These are phyloP conservation scores for Tolypocladium inflatum DNA, from an alignment of 2,329 filamentous ascomycete genomes.

Conservation along the genomic window DNA sequence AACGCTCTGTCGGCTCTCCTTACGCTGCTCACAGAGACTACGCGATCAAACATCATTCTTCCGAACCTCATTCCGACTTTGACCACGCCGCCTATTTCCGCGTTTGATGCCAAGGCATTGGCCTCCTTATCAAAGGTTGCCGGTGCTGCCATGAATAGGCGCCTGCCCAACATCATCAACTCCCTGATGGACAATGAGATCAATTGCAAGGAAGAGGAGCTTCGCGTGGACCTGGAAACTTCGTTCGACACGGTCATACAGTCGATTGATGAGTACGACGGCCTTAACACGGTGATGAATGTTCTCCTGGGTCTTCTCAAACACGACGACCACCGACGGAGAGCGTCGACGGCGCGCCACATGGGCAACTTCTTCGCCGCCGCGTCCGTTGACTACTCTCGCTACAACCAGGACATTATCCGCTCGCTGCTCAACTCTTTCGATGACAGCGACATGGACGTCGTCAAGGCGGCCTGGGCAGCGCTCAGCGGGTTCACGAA, in stretches of 20 bases:
- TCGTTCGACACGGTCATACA: slow-evolving; percentile 85
- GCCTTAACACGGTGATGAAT: slow-evolving; percentile 91
- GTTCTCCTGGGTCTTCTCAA: slow-evolving; percentile 82
- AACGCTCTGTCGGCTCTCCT: slow-evolving; percentile 88
- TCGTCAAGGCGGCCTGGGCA: slow-evolving; percentile 84
- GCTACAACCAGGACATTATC: slow-evolving; percentile 94
- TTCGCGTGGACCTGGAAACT: slow-evolving; percentile 62
- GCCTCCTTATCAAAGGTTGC: slow-evolving; percentile 91
- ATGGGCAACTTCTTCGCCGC: slow-evolving; percentile 78
- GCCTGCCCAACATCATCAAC: slow-evolving; percentile 83
- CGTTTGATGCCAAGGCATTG: slow-evolving; percentile 89
- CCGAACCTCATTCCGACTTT: slow-evolving; percentile 93
- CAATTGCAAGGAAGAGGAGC: slow-evolving; percentile 60
- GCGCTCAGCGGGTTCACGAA: slow-evolving; percentile 83
- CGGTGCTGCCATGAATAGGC: slow-evolving; percentile 79
- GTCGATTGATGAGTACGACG: slow-evolving; percentile 92
- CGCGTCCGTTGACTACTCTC: slow-evolving; percentile 78
- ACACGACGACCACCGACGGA: slow-evolving; percentile 81
- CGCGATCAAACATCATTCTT: slow-evolving; percentile 89
- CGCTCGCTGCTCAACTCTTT: slow-evolving; percentile 85
- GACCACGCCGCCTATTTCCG: slow-evolving; percentile 78
- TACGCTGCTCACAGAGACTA: slow-evolving; percentile 87
- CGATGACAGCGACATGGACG: slow-evolving; percentile 71
- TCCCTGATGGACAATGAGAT: slow-evolving; percentile 91
- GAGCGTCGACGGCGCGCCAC: slow-evolving; percentile 68